Conservation (phyloP, 192 early-diverging fungal species). For the Podochytrium sp. region DNA sequence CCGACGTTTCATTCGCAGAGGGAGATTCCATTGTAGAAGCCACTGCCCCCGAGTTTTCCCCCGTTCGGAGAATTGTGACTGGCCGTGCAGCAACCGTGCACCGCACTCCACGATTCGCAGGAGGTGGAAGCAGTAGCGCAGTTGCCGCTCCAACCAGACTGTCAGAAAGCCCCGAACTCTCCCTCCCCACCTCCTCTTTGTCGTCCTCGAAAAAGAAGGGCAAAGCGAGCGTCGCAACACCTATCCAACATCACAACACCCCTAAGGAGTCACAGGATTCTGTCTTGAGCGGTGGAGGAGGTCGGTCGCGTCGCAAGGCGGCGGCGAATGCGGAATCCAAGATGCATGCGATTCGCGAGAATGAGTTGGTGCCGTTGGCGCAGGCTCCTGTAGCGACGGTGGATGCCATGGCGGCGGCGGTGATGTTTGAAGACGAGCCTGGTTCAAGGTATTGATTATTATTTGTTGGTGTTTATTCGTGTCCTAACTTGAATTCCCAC, state of each 20-base stretch:
- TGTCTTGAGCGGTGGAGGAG: no score
- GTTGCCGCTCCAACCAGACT: background rate
- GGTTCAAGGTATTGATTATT: no score
- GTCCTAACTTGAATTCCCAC: no score
- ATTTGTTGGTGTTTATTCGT: no score
- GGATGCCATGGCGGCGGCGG: background rate
- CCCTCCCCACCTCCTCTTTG: background rate
- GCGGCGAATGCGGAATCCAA: background rate
- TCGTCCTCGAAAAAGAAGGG: no score
- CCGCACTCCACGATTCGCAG: background rate
- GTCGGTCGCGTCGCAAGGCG: background rate
- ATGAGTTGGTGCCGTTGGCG: constrained; percentile 16
- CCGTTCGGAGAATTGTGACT: background rate
- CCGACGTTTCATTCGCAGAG: constrained; percentile 5
- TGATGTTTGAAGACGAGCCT: background rate
- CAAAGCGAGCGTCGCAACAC: no score
- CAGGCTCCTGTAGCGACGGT: background rate
- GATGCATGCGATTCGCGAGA: constrained; percentile 14
- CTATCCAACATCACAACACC: no score
- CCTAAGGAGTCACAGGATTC: no score
- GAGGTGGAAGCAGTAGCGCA: background rate
- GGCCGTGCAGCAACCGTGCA: background rate
- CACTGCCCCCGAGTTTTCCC: constrained; percentile 10
- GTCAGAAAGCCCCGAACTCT: background rate
- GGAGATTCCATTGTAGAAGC: constrained; percentile 14